phyloP scores from a whole-genome alignment of 2,329 filamentous ascomycete species.

The Fusarium virguliforme region DNA sequence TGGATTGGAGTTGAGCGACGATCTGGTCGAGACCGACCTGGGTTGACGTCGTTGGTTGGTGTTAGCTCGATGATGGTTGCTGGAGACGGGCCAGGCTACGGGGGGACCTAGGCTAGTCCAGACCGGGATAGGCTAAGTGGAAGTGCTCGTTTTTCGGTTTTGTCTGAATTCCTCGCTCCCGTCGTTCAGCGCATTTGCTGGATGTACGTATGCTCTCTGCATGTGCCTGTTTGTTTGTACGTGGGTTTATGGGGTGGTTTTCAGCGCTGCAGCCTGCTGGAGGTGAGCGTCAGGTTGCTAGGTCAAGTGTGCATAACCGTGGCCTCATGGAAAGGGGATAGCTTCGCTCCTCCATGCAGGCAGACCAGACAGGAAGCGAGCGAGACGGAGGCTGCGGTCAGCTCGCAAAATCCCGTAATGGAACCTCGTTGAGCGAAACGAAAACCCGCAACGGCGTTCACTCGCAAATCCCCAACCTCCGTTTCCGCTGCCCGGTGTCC shows the following conservation, averaged over 20 bases:
- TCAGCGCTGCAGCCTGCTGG: conserved; percentile 24
- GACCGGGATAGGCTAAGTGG: conserved; percentile 37
- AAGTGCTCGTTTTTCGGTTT: conserved; percentile 43
- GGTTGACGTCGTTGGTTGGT: conserved; percentile 48
- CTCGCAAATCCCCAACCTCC: conserved; percentile 6
- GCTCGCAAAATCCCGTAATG: conserved; percentile 18
- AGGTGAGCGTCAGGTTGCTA: conserved; percentile 26
- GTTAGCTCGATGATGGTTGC: conserved; percentile 37
- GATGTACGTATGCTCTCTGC: background rate
- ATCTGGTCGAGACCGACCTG: conserved; percentile 34
- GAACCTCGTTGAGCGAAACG: background rate
- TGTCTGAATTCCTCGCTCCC: conserved; percentile 29
- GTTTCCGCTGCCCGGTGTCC: conserved; percentile 6
- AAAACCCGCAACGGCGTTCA: conserved; percentile 24
- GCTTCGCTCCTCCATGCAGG: conserved; percentile 12
- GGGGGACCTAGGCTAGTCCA: conserved; percentile 21
- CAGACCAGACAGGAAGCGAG: background rate
- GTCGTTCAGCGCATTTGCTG: background rate
- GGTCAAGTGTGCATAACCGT: conserved; percentile 25
- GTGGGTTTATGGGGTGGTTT: conserved; percentile 9
- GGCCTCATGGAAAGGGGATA: conserved; percentile 26
- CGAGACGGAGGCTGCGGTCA: conserved; percentile 15
- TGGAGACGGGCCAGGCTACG: conserved; percentile 35
- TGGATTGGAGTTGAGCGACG: conserved; percentile 12
- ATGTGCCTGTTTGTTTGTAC: background rate